These are phyloP conservation scores for Austroboletus eburneus DNA, from an alignment of 768 basidiomycete species.

Conservation along the genomic window DNA sequence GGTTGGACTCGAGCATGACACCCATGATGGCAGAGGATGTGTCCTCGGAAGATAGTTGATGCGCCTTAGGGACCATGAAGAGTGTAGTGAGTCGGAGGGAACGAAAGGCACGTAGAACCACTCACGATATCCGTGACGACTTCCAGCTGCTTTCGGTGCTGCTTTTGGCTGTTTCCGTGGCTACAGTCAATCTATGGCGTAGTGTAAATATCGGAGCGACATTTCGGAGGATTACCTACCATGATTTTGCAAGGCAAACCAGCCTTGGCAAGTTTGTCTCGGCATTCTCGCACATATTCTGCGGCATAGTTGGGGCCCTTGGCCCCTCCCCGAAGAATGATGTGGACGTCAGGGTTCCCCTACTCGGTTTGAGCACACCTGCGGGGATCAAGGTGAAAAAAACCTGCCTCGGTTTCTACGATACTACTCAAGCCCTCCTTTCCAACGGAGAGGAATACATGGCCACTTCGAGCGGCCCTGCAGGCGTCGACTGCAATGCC, in stretches of 20 bases:
- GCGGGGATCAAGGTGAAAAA: neutral
- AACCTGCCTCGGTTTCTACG: constrained; percentile 81
- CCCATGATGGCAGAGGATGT: constrained; percentile 78
- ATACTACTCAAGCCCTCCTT: constrained; percentile 95
- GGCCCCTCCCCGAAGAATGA: constrained; percentile 89
- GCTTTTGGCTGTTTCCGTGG: constrained; percentile 93
- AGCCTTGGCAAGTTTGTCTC: constrained; percentile 73
- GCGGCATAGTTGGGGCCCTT: constrained; percentile 86
- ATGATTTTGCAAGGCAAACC: constrained; percentile 78
- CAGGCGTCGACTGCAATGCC: constrained; percentile 94
- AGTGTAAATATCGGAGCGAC: neutral
- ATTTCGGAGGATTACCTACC: constrained; percentile 41
- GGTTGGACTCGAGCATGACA: constrained; percentile 94
- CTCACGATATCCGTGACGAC: constrained; percentile 89
- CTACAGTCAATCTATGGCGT: constrained; percentile 85
- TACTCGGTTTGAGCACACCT: constrained; percentile 26
- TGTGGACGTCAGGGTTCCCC: constrained; percentile 91
- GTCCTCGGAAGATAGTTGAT: constrained; percentile 66
- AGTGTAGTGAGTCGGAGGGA: constrained; percentile 13
- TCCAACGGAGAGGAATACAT: constrained; percentile 95
- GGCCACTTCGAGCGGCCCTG: constrained; percentile 82
- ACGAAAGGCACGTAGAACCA: neutral
- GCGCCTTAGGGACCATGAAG: constrained; percentile 43
- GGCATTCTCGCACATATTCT: constrained; percentile 74
- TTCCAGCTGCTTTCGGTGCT: constrained; percentile 81